Evolutionary conservation across 371 early-diverging fungal genomes (phyloP), one percentile per base, ranked within the genome.

Genomic region (Syncephalastrum monosporum): DNA sequence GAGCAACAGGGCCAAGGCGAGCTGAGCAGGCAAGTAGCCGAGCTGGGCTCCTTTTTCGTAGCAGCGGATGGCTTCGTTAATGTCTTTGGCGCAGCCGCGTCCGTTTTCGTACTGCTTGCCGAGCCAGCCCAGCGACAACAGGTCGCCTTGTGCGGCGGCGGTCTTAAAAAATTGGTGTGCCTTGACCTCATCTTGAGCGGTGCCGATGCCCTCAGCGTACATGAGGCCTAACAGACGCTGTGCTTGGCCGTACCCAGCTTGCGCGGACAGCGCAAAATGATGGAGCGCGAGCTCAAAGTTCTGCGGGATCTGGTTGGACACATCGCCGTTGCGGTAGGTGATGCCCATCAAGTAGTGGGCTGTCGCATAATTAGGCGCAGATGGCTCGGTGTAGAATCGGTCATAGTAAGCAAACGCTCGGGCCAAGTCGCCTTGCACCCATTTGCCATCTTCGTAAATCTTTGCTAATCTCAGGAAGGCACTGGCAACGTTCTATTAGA

Each of bases 261-360:
- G 56, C 7, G 73, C 64, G 2, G 68, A 52, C 41, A 53, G 55
- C 0, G 23, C 42, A 10, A 68, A 62, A 53, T 67, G 73, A 21
- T 54, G 47, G 5, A 69, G 10, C 1, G 76, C 76, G 12, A 48
- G 55, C 42, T 23, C 47, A 15, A 17, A 27, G 44, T 58, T 60
- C 41, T 47, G 61, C 13, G 21, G 16, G 8, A 63, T 38, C 13
- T 68, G 63, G 17, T 50, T 27, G 12, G 38, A 10, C 6, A 10
- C 38, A 23, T 61, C 61, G 29, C 53, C 53, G 25, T 57, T 52
- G 15, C 63, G 56, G 25, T 69, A 70, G 42, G 45, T 59, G 16
- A 61, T 49, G 17, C 67, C 75, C 10, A 71, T 56, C 27, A 63
- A 24, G 41, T 64, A 67, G 42, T 75, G 71, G 25, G 56, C 57